Evolutionary conservation across 768 basidiomycete species (phyloP).

Genomic region (Sistotremastrum niveocremeum): DNA sequence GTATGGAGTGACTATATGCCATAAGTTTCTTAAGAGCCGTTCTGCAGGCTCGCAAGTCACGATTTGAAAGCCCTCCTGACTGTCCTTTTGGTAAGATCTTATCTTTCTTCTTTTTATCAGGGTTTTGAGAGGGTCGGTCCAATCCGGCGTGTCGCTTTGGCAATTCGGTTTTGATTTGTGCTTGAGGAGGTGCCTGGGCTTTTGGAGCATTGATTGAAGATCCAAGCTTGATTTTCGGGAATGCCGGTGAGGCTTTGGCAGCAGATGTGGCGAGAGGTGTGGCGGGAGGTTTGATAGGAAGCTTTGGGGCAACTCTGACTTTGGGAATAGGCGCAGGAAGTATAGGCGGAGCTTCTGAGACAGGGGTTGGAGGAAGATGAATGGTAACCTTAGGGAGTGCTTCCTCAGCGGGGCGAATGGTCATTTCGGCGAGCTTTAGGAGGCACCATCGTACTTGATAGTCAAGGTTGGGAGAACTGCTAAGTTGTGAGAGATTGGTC

Average conservation of each 20-base stretch:
- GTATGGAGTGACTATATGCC: constrained; percentile 51
- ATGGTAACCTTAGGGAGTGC: constrained; percentile 76
- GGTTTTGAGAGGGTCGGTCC: constrained; percentile 8
- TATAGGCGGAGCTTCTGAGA: constrained; percentile 40
- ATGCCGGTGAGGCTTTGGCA: background rate
- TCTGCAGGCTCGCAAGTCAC: constrained; percentile 63
- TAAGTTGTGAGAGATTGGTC: background rate
- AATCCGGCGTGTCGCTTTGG: constrained; percentile 22
- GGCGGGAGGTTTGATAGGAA: background rate
- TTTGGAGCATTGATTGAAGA: background rate
- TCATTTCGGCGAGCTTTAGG: constrained; percentile 81
- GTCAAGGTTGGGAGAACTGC: constrained; percentile 62
- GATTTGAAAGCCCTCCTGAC: constrained; percentile 58
- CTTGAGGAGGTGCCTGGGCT: background rate
- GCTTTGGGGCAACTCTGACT: constrained; percentile 31
- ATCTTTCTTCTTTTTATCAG: constrained; percentile 16
- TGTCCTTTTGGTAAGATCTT: constrained; percentile 56
- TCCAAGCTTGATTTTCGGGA: background rate
- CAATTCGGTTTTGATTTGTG: background rate
- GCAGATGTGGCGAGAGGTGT: background rate
- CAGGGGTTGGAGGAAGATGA: constrained; percentile 65
- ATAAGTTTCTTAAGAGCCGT: constrained; percentile 71
- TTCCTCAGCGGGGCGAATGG: constrained; percentile 75
- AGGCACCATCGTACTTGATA: constrained; percentile 85
- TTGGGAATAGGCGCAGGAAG: constrained; percentile 25